These are phyloP conservation scores for Tetrapisispora pingtungensis DNA, from an alignment of 805 yeast species.

Conservation along the genomic window DNA sequence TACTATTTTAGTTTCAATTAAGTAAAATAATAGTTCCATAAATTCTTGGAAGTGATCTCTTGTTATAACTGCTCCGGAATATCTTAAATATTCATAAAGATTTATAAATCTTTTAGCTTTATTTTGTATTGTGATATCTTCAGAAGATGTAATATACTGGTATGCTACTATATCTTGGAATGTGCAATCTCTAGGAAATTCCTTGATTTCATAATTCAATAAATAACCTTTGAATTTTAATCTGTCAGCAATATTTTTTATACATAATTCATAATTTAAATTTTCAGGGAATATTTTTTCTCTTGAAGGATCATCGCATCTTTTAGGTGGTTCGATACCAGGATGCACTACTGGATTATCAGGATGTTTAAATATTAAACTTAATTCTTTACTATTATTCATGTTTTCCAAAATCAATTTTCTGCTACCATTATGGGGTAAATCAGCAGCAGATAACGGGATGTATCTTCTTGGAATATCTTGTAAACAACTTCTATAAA, in stretches of 20 bases:
- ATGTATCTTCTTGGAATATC: slow-evolving; percentile 75
- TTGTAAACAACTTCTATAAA: slow-evolving; percentile 46
- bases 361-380: slow-evolving; percentile 33
- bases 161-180: slow-evolving; percentile 17
- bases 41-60: slow-evolving; percentile 52
- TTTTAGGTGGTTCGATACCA: slow-evolving; percentile 39
- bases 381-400: slow-evolving; percentile 34
- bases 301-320: slow-evolving; percentile 26
- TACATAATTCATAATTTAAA: slow-evolving; percentile 41
- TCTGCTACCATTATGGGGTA: slow-evolving; percentile 38
- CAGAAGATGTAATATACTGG: slow-evolving; percentile 13
- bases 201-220: slow-evolving; percentile 27
- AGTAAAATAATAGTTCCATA: slow-evolving; percentile 36
- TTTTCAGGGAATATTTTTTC: slow-evolving; percentile 31
- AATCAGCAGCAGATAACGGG: slow-evolving; percentile 52
- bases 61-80: slow-evolving; percentile 50
- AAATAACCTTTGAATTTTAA: slow-evolving; percentile 40
- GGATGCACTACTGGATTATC: slow-evolving; percentile 38
- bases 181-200: slow-evolving; percentile 19
- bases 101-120: slow-evolving; percentile 32
- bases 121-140: slow-evolving; percentile 5
- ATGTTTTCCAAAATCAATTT: slow-evolving; percentile 33
- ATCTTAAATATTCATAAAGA: slow-evolving; percentile 59
- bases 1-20: slow-evolving; percentile 17
- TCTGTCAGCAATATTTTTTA: slow-evolving; percentile 51